Base-by-base conservation (phyloP, 768 basidiomycete genomes). In the Kwoniella sp. region DNA sequence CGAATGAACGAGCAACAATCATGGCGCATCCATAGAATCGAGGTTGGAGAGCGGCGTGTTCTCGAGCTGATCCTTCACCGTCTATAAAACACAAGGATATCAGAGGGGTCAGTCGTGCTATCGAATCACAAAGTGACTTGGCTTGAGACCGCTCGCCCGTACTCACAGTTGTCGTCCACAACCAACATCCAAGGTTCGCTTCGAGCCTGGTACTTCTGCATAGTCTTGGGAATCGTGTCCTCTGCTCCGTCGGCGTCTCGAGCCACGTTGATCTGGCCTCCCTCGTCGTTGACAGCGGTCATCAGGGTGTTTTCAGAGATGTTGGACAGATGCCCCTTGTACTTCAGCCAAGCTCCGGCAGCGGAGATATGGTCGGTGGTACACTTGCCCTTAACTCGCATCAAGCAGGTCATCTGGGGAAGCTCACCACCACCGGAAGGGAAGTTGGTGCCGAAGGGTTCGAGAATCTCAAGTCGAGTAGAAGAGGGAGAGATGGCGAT, bases 301-400 rank as follows among this genome's bases (percentile, higher is more conserved):
- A 96, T 95, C 65, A 96, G 82, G 11, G 94, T 86, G 80, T 98
- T 98, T 82, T 97, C 92, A 2, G 94, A 93, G 66, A 97, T 96
- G 79, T 97, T 97, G 31, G 90, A 89, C 45, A 98, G 83, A 82
- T 98, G 94, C 0, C 83, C 96, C 80, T 98, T 98, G 84, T 95
- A 99, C 83, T 97, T 97, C 70, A 99, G 83, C 96, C 96, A 99
- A 34, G 93, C 92, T 1, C 96, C 96, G 31, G 96, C 96, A 41
- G 96, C 96, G 34, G 91, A 93, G 63, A 98, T 99, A 78, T 98
- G 96, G 76, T 99, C 96, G 20, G 96, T 99, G 13, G 96, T 99
- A 81, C 96, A 99, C 82, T 99, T 98, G n/a, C 96, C 96, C 69
- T 91, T 84, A 7, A 98, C 92, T 30, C 93, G 84, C 86, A 98